These are phyloP conservation scores for Fusarium sp. DNA, from an alignment of 2,329 filamentous ascomycete genomes.

Conservation along the genomic window DNA sequence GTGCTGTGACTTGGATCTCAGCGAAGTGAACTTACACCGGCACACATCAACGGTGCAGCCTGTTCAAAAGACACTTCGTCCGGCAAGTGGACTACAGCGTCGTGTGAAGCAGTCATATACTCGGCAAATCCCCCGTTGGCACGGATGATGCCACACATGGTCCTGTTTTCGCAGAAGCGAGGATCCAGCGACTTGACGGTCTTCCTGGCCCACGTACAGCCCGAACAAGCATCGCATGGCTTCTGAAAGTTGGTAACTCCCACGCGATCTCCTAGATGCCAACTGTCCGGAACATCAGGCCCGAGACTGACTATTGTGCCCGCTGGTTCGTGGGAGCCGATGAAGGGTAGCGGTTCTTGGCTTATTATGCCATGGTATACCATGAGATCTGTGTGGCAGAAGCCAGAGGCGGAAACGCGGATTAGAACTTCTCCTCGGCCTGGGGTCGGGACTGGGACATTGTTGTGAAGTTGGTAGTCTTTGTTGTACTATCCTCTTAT, in stretches of 20 bases:
- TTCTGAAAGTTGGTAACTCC: conserved; percentile 34
- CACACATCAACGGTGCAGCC: conserved; percentile 32
- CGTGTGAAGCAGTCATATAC: conserved; percentile 30
- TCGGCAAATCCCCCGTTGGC: conserved; percentile 29
- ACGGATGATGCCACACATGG: conserved; percentile 26
- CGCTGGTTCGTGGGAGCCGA: conserved; percentile 37
- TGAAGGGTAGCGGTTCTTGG: conserved; percentile 28
- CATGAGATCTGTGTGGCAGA: conserved; percentile 37
- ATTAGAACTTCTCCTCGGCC: conserved; percentile 23
- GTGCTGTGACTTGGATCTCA: not conserved
- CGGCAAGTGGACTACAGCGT: conserved; percentile 23
- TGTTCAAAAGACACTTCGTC: conserved; percentile 30
- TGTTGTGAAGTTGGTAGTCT: conserved; percentile 17
- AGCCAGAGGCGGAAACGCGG: conserved; percentile 12
- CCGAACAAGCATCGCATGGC: conserved; percentile 25
- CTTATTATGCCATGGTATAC: conserved; percentile 33
- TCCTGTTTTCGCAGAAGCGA: conserved; percentile 32
- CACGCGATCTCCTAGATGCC: conserved; percentile 28
- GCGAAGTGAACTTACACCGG: conserved; percentile 17
- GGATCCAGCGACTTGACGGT: conserved; percentile 21
- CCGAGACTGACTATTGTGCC: conserved; percentile 33
- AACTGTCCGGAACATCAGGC: conserved; percentile 13
- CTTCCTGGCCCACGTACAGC: conserved; percentile 28
- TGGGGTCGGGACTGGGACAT: conserved; percentile 17
- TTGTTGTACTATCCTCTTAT: conserved; percentile 18